phyloP scores from a whole-genome alignment of 2,329 filamentous ascomycete species.

The Xylariales sp. region DNA sequence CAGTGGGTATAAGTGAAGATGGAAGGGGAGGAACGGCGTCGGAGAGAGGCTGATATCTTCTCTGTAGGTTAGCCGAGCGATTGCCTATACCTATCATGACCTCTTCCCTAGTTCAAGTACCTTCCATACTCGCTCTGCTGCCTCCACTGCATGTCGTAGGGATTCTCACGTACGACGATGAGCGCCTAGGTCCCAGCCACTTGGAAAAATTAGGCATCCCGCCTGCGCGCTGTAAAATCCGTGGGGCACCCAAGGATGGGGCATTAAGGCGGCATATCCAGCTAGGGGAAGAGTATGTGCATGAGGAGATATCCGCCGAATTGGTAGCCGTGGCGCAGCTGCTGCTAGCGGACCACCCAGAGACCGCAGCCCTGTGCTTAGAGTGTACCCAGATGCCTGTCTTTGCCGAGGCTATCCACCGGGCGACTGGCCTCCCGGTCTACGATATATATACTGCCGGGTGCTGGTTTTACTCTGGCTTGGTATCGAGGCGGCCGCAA shows the following conservation, averaged over 20 bases:
- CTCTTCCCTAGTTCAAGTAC: conserved; percentile 29
- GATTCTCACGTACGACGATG: conserved; percentile 26
- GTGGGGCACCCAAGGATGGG: conserved; percentile 6
- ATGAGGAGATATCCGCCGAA: conserved; percentile 14
- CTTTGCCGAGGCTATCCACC: conserved; percentile 26
- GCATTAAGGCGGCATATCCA: conserved; percentile 14
- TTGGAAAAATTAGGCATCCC: conserved; percentile 17
- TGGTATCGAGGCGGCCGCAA: conserved; percentile 14
- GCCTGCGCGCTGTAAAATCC: conserved; percentile 13
- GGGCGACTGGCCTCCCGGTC: conserved; percentile 21
- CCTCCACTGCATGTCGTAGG: conserved; percentile 19
- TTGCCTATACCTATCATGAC: conserved; percentile 30
- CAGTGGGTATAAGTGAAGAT: too few species aligned
- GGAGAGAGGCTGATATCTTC: too few species aligned
- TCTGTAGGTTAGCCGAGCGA: conserved; percentile 21
- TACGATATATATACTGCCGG: conserved; percentile 32
- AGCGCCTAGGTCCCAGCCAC: conserved; percentile 15
- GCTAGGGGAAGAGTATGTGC: conserved; percentile 13
- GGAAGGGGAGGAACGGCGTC: too few species aligned
- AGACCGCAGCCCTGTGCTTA: conserved; percentile 21
- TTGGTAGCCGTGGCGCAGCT: conserved; percentile 13
- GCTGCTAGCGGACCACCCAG: conserved; percentile 10
- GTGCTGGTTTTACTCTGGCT: conserved; percentile 29
- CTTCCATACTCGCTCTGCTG: conserved; percentile 22
- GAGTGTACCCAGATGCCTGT: conserved; percentile 34